Base-by-base conservation (phyloP, 192 early-diverging fungal genomes). In the Chytriomyces hyalinus region DNA sequence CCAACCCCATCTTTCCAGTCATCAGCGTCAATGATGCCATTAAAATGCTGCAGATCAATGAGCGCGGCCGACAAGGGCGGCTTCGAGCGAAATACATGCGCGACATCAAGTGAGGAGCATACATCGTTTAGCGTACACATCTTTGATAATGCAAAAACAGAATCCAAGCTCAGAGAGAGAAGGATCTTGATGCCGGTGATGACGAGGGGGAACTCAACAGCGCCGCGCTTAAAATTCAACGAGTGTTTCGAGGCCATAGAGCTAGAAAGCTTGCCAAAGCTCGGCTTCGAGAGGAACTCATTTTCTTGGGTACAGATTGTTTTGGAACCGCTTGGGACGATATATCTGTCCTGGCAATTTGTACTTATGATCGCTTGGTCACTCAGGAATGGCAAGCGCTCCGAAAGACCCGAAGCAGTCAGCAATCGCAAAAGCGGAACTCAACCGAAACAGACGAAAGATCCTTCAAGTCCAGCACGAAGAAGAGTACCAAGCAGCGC, bases 21-120 rank as follows among this genome's bases (percentile, higher is more conserved):
- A 70, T 90, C 13, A 75, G 71, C 50, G 20, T 83, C 7, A 11
- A 70, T 10, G 86, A 90, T 11, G 89, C 89, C 6, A 80, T 90
- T 20, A 78, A 77, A 46, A 83, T 88, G 61, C 84, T 90, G 67
- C 89, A 90, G 65, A 79, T 83, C 44, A 88, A 83, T 61, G 89
- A 90, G 81, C 78, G 89, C 5, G 88, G 86, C 4, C 75, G 89
- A 49, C 88, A 90, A 63, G 87, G 87, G 2, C 72, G 82, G 36
- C 69, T 90, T 50, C 68, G 88, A 59, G 89, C 87, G 43, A 90
- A 90, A 75, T 90, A 90, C 68, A 90, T 90, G 89, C 63, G 82
- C 4, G 89, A 89, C 44, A 87, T 90, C 70, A 84, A 81, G 87
- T 88, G 61, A 7, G 0, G 15, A 51, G 15, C 48, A 51, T 76